A percentile compares a stretch with the other conserved stretches of the same genome.
These are phyloP conservation scores for Lactuca sativa DNA, from an alignment of 129 eudicot genomes.

Conservation along the genomic window DNA sequence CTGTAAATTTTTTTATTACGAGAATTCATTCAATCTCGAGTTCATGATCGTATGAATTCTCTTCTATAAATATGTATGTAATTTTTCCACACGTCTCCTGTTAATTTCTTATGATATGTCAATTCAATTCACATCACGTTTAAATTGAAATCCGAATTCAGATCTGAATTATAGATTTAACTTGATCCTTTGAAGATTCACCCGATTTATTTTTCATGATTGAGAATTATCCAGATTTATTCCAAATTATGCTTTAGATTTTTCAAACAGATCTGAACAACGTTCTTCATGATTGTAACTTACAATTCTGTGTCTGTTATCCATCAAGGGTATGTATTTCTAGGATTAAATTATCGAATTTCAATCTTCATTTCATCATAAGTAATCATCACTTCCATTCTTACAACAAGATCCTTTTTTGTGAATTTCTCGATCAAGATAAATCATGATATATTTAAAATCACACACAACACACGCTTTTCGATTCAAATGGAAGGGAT, in stretches of 20 bases:
- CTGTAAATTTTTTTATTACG: slow-evolving; percentile 22
- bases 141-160: slow-evolving; percentile 8
- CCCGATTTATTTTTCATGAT: slow-evolving; percentile 1
- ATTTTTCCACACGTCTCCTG: slow-evolving; percentile 17
- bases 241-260: slow-evolving; percentile 2
- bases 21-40: slow-evolving; percentile 15
- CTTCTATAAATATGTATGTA: slow-evolving; percentile 28
- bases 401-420: not conserved
- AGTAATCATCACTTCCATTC: not conserved
- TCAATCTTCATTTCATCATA: not conserved
- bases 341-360: slow-evolving; percentile 8
- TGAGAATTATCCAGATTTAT: slow-evolving; percentile 17
- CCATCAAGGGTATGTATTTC: slow-evolving; percentile 6
- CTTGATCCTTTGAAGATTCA: not conserved
- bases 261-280: slow-evolving; percentile 15
- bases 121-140: slow-evolving; percentile 21
- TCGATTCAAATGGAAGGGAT: slow-evolving; percentile 8
- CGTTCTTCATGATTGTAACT: slow-evolving; percentile 16
- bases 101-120: slow-evolving; percentile 20
- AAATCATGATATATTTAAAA: slow-evolving; percentile 1
- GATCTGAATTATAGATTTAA: slow-evolving; percentile 31
- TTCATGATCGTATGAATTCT: slow-evolving; percentile 24
- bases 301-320: not conserved
- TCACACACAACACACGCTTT: not conserved
- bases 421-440: not conserved